Evolutionary conservation across 2,329 filamentous ascomycete species (phyloP).

Genomic region (Colletotrichum australisinense): DNA sequence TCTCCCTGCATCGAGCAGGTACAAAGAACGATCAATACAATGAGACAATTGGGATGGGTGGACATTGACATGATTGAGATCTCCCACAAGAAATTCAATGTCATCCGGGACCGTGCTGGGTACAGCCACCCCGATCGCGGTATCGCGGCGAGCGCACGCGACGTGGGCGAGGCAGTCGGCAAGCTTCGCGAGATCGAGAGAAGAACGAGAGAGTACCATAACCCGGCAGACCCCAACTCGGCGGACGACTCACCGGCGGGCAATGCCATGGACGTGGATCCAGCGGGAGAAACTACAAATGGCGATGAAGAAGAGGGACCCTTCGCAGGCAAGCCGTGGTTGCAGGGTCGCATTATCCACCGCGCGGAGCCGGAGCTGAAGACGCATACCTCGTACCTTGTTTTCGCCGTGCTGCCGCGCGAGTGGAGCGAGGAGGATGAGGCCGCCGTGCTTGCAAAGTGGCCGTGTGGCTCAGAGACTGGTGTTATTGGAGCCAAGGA

Average conservation of each 20-base stretch:
- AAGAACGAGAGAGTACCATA: slow-evolving; percentile 74
- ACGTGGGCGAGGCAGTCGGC: slow-evolving; percentile 82
- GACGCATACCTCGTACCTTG: slow-evolving; percentile 96
- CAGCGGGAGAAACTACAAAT: slow-evolving; percentile 43
- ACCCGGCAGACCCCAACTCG: slow-evolving; percentile 41
- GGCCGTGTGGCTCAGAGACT: slow-evolving; percentile 68
- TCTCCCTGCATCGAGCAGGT: slow-evolving; percentile 98
- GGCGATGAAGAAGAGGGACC: slow-evolving; percentile 40
- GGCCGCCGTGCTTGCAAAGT: slow-evolving; percentile 70
- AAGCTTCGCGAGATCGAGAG: slow-evolving; percentile 80
- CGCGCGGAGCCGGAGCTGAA: slow-evolving; percentile 89
- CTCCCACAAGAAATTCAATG: slow-evolving; percentile 80
- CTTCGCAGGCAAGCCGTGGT: slow-evolving; percentile 66
- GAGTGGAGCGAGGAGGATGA: slow-evolving; percentile 90
- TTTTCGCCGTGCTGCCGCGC: slow-evolving; percentile 89
- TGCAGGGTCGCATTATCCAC: slow-evolving; percentile 82
- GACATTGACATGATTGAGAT: slow-evolving; percentile 96
- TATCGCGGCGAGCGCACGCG: slow-evolving; percentile 75
- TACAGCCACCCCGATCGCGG: slow-evolving; percentile 76
- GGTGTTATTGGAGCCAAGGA: slow-evolving; percentile 65
- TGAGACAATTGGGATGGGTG: slow-evolving; percentile 87
- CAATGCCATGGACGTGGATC: slow-evolving; percentile 55
- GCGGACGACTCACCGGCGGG: slow-evolving; percentile 43
- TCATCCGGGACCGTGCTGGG: slow-evolving; percentile 84
- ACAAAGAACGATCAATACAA: slow-evolving; percentile 81